A percentile compares a stretch with the other conserved stretches of the same genome.
Evolutionary conservation across 192 early-diverging fungal species (phyloP).

Genomic region (Gamsiella multidivaricata): DNA sequence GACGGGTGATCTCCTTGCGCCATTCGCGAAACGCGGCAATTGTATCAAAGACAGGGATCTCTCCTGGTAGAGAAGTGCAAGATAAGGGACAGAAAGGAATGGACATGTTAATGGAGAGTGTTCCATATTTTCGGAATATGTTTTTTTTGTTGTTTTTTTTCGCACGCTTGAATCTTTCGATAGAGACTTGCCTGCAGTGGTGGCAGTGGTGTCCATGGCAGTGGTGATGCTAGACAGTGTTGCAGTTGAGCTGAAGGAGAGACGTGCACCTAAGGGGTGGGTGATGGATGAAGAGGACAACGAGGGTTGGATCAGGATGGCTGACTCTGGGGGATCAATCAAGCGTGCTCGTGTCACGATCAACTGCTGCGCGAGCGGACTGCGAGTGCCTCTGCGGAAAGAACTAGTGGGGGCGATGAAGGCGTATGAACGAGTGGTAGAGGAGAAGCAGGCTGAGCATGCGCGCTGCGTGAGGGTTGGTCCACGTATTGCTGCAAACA

Average conservation of each 20-base stretch:
- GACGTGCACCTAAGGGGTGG: neutral
- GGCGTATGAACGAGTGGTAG: too few relatives aligned
- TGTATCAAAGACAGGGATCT: constrained; percentile 70
- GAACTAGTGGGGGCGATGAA: too few relatives aligned
- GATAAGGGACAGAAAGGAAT: neutral
- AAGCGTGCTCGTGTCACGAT: constrained; percentile 5
- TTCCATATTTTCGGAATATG: too few relatives aligned
- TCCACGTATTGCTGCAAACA: too few relatives aligned
- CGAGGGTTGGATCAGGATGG: neutral
- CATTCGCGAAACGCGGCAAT: constrained; percentile 82
- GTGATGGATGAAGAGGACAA: neutral
- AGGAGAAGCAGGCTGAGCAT: too few relatives aligned
- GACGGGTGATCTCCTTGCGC: constrained; percentile 62
- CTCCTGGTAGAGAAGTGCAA: constrained; percentile 1
- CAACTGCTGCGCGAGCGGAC: too few relatives aligned
- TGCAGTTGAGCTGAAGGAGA: neutral
- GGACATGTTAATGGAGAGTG: too few relatives aligned
- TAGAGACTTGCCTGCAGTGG: neutral
- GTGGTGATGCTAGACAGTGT: neutral
- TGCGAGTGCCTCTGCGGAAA: too few relatives aligned
- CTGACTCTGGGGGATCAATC: neutral
- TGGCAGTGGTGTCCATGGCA: too few relatives aligned
- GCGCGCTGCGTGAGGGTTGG: too few relatives aligned
- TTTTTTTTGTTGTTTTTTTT: constrained; percentile 6
- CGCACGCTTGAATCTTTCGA: neutral